These are phyloP conservation scores for Rubia occidens DNA, from an alignment of 305 asterid genomes.

Conservation along the genomic window DNA sequence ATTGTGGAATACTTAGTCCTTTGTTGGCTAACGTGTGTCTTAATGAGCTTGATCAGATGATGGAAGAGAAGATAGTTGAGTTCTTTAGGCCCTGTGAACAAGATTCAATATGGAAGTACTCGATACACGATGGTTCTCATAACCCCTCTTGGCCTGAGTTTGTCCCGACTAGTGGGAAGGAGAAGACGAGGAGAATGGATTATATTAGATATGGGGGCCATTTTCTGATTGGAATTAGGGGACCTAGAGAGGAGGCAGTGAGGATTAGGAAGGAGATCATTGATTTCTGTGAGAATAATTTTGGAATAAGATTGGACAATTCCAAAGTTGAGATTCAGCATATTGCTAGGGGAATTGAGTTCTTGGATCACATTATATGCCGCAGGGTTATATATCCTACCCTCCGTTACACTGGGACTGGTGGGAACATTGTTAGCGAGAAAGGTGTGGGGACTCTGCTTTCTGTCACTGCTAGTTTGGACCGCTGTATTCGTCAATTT, in stretches of 20 bases:
- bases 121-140: constrained; percentile 76
- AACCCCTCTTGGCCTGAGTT: constrained; percentile 99
- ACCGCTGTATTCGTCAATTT: constrained; percentile 73
- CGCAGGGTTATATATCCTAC: constrained; percentile 86
- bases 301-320: constrained; percentile 60
- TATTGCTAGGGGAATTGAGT: constrained; percentile 69
- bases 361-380: constrained; percentile 74
- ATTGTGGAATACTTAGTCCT: constrained; percentile 87
- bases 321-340: constrained; percentile 77
- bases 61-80: constrained; percentile 57
- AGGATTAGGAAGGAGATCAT: constrained; percentile 58
- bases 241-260: constrained; percentile 83
- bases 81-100: constrained; percentile 59
- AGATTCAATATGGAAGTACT: constrained; percentile 81
- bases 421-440: constrained; percentile 72
- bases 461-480: constrained; percentile 76
- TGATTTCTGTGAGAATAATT: constrained; percentile 49
- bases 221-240: constrained; percentile 80
- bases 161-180: constrained; percentile 81
- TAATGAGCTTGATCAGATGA: constrained; percentile 56
- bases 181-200: constrained; percentile 82
- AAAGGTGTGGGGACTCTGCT: constrained; percentile 90
- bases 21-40: constrained; percentile 60
- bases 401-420: constrained; percentile 72
- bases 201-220: constrained; percentile 73